These are phyloP conservation scores for Termitomyces sp. DNA, from an alignment of 768 basidiomycete species.

Conservation along the genomic window DNA sequence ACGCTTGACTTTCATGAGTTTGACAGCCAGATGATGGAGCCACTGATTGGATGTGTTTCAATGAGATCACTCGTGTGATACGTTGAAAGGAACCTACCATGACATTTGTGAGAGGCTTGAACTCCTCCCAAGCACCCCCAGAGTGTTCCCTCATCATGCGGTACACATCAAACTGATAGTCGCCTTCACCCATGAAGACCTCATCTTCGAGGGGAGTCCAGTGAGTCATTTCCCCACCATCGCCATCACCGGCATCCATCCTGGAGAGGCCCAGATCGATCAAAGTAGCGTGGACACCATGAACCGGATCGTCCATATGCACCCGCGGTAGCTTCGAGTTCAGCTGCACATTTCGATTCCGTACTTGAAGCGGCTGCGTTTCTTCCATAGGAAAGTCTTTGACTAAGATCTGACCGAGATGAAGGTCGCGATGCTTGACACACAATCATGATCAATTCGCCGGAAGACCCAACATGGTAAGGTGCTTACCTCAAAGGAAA, in stretches of 20 bases:
- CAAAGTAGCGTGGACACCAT: slow-evolving; percentile 76
- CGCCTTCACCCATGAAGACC: slow-evolving; percentile 89
- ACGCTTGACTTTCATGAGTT: slow-evolving; percentile 66
- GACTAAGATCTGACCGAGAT: slow-evolving; percentile 94
- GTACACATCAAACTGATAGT: slow-evolving; percentile 94
- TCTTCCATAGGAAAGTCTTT: slow-evolving; percentile 36
- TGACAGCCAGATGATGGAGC: slow-evolving; percentile 78
- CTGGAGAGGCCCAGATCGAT: slow-evolving; percentile 95
- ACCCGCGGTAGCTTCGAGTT: slow-evolving; percentile 20
- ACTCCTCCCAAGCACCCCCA: slow-evolving; percentile 64
- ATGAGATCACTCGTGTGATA: background rate
- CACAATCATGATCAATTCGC: background rate
- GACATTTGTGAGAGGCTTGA: slow-evolving; percentile 81
- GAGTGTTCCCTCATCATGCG: slow-evolving; percentile 73
- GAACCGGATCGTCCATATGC: slow-evolving; percentile 58
- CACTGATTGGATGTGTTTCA: slow-evolving; percentile 49
- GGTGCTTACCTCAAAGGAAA: slow-evolving; percentile 77
- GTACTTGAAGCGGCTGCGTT: slow-evolving; percentile 24
- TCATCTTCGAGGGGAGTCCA: slow-evolving; percentile 87
- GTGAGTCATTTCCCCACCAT: slow-evolving; percentile 41
- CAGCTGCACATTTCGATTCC: slow-evolving; percentile 27
- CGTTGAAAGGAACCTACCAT: slow-evolving; percentile 52
- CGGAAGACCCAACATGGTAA: background rate
- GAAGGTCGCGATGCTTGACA: slow-evolving; percentile 92
- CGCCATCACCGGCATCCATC: slow-evolving; percentile 55